A percentile compares a stretch with the other conserved stretches of the same genome.
Evolutionary conservation across 163 green algal species (phyloP).

Genomic region (Smithsoniella earleae): DNA sequence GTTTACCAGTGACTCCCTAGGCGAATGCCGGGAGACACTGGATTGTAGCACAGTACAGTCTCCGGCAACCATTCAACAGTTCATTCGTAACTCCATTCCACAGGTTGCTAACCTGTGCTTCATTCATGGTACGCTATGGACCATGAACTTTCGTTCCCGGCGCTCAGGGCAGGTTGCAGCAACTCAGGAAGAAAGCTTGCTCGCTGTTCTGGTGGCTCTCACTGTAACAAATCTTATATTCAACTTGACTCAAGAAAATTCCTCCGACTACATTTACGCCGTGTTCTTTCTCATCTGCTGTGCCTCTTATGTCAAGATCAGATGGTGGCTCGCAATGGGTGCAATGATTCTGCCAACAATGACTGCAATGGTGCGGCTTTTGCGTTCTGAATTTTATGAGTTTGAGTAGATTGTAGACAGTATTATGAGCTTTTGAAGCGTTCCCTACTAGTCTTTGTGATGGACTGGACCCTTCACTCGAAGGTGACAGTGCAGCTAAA

Average conservation of each 20-base stretch:
- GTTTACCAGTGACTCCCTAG: background rate
- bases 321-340: conserved; percentile 56
- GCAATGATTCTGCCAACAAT: conserved; percentile 41
- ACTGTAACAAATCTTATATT: conserved; percentile 60
- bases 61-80: background rate
- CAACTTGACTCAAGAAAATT: conserved; percentile 37
- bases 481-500: background rate
- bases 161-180: background rate
- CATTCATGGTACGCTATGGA: background rate
- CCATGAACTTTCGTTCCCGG: conserved; percentile 7
- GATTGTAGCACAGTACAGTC: background rate
- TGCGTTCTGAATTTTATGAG: background rate
- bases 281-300: conserved; percentile 71
- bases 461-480: background rate
- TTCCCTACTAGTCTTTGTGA: background rate
- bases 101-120: conserved; percentile 14
- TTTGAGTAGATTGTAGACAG: too few relatives aligned
- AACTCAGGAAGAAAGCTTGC: conserved; percentile 64
- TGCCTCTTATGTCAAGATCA: conserved; percentile 61
- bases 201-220: conserved; percentile 49
- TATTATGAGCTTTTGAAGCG: background rate
- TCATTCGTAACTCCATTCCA: background rate
- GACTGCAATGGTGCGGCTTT: conserved; percentile 27
- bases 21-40: background rate
- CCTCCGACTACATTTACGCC: conserved; percentile 58